Conservation (phyloP, 805 yeast genomes). For the Wickerhamiella kurtzmanii region DNA sequence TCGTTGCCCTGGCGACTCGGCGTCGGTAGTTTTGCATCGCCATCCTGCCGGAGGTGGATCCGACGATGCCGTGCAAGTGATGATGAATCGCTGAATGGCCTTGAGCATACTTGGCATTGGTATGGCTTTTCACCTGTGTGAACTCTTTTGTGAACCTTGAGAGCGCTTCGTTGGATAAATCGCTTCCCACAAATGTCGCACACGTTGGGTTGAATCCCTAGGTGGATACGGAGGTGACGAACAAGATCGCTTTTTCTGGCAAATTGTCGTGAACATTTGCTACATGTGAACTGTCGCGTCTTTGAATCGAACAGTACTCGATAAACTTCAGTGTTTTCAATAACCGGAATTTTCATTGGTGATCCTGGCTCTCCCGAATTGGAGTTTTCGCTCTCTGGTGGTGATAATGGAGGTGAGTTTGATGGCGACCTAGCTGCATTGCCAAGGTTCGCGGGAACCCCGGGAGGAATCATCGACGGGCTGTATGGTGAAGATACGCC, state of each 20-base stretch:
- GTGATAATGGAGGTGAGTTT: not conserved
- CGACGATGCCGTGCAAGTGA: conserved; percentile 66
- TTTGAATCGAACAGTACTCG: conserved; percentile 5
- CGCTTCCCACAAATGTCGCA: conserved; percentile 50
- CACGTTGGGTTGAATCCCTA: conserved; percentile 30
- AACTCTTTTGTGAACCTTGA: conserved; percentile 64
- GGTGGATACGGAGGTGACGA: conserved; percentile 61
- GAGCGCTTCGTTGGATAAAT: conserved; percentile 71
- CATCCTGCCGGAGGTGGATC: conserved; percentile 63
- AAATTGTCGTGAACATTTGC: conserved; percentile 49
- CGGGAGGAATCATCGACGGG: not conserved
- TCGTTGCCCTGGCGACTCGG: not conserved
- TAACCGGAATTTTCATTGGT: conserved; percentile 5
- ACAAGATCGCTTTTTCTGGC: conserved; percentile 71
- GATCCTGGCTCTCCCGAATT: not conserved
- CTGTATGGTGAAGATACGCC: not conserved
- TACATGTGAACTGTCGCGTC: conserved; percentile 23
- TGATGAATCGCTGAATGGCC: conserved; percentile 27
- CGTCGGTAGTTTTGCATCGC: not conserved
- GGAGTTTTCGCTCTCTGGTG: not conserved
- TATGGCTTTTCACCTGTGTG: conserved; percentile 77
- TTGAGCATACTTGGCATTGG: conserved; percentile 32
- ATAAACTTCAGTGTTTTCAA: conserved; percentile 4
- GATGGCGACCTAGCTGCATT: not conserved
- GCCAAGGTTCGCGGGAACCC: not conserved